A percentile compares a stretch with the other conserved stretches of the same genome.
Conservation (phyloP, 352 stramenopile genomes). For the Phytophthora melonis region DNA sequence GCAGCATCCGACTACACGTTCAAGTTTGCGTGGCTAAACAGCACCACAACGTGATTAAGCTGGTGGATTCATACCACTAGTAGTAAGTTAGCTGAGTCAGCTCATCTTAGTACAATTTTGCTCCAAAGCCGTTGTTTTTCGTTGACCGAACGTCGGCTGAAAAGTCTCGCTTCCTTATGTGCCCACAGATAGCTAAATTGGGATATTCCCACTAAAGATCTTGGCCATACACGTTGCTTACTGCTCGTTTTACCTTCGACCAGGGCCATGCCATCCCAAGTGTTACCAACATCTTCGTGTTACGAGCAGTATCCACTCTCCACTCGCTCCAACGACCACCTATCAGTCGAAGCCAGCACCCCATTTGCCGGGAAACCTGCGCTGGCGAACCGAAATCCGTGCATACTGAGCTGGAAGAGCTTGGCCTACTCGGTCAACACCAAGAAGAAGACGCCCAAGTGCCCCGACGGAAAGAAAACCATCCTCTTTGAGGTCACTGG, state of each 20-base stretch:
- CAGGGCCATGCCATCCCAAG: background rate
- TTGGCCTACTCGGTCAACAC: conserved; percentile 29
- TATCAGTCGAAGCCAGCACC: conserved; percentile 11
- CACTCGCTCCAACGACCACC: conserved; percentile 14
- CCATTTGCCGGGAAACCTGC: background rate
- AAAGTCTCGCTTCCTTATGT: background rate
- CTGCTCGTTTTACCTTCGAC: background rate
- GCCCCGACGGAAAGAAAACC: conserved; percentile 37
- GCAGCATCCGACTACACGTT: conserved; percentile 45
- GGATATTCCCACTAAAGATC: too few relatives aligned
- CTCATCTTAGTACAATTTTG: too few relatives aligned
- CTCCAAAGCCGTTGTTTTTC: background rate
- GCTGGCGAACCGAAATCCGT: conserved; percentile 15
- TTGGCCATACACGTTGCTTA: background rate
- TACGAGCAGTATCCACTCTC: conserved; percentile 20
- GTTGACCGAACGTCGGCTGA: background rate
- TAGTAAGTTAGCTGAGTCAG: background rate
- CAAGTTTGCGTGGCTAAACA: conserved; percentile 42
- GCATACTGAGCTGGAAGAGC: conserved; percentile 29
- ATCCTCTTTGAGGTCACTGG: conserved; percentile 70
- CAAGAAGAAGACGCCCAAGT: conserved; percentile 14
- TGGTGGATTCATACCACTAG: background rate
- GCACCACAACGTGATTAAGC: conserved; percentile 7
- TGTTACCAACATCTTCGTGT: background rate
- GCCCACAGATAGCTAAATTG: background rate